Evolutionary conservation across 495 filamentous ascomycete genomes (phyloP).

Genomic region (Hyaloscypha hepaticicola): DNA sequence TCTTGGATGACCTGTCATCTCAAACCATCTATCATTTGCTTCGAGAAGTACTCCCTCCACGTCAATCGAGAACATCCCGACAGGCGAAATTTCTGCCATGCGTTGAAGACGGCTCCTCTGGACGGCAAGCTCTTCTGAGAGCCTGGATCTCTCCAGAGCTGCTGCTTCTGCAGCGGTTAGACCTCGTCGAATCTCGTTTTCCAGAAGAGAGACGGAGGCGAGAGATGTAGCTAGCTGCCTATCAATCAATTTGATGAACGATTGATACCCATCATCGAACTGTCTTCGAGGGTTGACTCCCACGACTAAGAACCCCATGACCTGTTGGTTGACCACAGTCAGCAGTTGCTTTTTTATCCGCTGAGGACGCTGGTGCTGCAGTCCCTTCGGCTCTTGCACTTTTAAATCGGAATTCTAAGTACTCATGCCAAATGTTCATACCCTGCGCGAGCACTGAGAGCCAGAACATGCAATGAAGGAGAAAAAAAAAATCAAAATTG

Average conservation of each 20-base stretch:
- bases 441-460: too few species aligned
- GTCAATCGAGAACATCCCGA: slow-evolving; percentile 27
- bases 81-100: slow-evolving; percentile 24
- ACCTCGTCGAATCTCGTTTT: slow-evolving; percentile 22
- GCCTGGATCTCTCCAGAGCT: slow-evolving; percentile 14
- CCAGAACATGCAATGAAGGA: too few species aligned
- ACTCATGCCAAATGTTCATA: too few species aligned
- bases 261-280: slow-evolving; percentile 42
- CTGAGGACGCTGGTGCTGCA: too few species aligned
- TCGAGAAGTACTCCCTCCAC: slow-evolving; percentile 17
- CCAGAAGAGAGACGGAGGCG: slow-evolving; percentile 24
- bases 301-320: slow-evolving; percentile 42
- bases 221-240: slow-evolving; percentile 26
- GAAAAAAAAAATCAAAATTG: too few species aligned
- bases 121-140: slow-evolving; percentile 24
- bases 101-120: slow-evolving; percentile 22
- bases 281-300: slow-evolving; percentile 45
- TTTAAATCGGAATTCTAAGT: too few species aligned
- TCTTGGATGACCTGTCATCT: slow-evolving; percentile 32
- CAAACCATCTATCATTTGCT: slow-evolving; percentile 24
- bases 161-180: slow-evolving; percentile 20
- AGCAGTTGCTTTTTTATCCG: too few species aligned
- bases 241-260: slow-evolving; percentile 26
- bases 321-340: slow-evolving; percentile 34
- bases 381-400: too few species aligned